Percentiles rank a stretch among this genome's conserved stretches.
Conservation (phyloP, 2,329 filamentous ascomycete genomes). For the Neofusicoccum cordaticola region DNA sequence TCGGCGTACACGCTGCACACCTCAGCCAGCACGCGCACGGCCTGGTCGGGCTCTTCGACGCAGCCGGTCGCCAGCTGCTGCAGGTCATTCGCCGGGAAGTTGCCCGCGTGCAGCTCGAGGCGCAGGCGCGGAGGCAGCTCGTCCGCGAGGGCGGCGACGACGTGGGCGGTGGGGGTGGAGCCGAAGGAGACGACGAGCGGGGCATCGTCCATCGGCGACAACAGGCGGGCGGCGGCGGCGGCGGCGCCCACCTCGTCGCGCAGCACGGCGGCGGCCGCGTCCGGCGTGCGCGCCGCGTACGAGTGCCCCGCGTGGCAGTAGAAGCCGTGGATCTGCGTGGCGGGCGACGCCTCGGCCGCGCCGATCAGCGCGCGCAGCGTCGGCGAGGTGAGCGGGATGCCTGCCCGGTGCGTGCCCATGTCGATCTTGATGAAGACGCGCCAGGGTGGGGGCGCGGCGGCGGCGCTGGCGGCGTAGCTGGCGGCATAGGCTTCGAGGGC, state of each 20-base stretch:
- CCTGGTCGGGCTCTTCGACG: neutral
- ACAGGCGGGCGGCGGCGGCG: neutral
- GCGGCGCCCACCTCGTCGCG: conserved; percentile 11
- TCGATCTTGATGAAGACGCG: conserved; percentile 16
- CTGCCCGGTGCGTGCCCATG: conserved; percentile 15
- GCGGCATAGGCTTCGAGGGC: neutral
- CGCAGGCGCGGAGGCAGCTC: neutral
- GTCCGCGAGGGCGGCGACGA: neutral
- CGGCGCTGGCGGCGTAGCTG: neutral
- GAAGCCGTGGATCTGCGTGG: conserved; percentile 16
- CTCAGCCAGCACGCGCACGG: conserved; percentile 12
- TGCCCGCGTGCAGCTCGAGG: conserved; percentile 15
- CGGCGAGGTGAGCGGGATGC: conserved; percentile 5
- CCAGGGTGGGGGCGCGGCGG: neutral
- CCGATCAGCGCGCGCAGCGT: neutral
- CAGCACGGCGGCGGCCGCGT: neutral
- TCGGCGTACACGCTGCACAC: conserved; percentile 13
- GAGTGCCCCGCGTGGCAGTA: conserved; percentile 17
- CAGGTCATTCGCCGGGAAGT: conserved; percentile 16
- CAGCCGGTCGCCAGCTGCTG: conserved; percentile 17
- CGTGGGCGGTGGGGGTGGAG: conserved; percentile 15
- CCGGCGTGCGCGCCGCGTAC: neutral
- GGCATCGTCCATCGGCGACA: neutral
- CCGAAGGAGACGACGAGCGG: conserved; percentile 5
- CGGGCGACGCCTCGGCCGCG: neutral